These are phyloP conservation scores for Euphorbia celastroides DNA, from an alignment of 441 rosid species.

Conservation along the genomic window DNA sequence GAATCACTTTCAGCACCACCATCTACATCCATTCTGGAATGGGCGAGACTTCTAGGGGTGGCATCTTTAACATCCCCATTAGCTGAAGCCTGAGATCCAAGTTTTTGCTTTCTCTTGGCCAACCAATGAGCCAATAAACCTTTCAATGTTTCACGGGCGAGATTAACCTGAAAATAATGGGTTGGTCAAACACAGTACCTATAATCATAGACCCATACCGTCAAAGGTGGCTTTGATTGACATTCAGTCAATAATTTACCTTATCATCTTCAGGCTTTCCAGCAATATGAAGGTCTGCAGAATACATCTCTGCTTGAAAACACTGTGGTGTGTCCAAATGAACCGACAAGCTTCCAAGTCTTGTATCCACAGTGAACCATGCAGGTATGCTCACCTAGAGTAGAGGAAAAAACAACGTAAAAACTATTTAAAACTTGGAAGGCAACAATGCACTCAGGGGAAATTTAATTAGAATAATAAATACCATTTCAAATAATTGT, in stretches of 20 bases:
- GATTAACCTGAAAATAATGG: conserved; percentile 63
- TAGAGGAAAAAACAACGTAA: conserved; percentile 19
- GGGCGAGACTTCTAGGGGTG: conserved; percentile 43
- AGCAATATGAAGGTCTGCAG: conserved; percentile 82
- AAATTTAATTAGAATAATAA: background rate
- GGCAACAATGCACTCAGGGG: background rate
- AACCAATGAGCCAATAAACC: conserved; percentile 93
- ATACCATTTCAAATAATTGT: conserved; percentile 90
- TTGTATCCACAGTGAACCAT: conserved; percentile 95
- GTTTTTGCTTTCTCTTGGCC: conserved; percentile 68
- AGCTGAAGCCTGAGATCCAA: conserved; percentile 52
- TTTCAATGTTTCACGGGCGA: conserved; percentile 94
- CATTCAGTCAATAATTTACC: conserved; percentile 33
- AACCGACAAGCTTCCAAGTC: conserved; percentile 94
- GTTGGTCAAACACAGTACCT: conserved; percentile 13
- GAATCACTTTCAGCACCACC: conserved; percentile 67
- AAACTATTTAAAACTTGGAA: conserved; percentile 1
- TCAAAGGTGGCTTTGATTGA: background rate
- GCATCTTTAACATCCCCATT: conserved; percentile 76
- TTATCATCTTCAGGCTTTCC: conserved; percentile 99
- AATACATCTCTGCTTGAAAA: conserved; percentile 99
- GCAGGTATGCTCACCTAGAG: conserved; percentile 96
- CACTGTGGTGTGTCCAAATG: conserved; percentile 99
- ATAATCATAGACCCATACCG: background rate
- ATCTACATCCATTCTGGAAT: conserved; percentile 69